Base-by-base conservation (phyloP, 2,329 filamentous ascomycete genomes). In the Daldinia sp. region DNA sequence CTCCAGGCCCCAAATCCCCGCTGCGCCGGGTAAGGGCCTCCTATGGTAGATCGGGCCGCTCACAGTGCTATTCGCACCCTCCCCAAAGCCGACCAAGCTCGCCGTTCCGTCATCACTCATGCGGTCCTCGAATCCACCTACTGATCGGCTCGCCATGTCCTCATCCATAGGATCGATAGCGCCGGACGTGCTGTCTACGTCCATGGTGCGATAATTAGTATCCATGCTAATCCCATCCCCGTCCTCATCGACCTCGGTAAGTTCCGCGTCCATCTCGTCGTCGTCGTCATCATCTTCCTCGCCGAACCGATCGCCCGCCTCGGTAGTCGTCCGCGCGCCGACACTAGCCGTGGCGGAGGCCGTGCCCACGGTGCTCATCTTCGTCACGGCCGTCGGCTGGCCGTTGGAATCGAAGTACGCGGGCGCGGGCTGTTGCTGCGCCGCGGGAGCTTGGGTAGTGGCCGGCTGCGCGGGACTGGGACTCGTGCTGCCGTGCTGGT, bases 41-140 rank as follows among this genome's bases (percentile, higher is more conserved):
- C 84, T 78, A 75, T 85, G 81, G 78, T 91, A 85, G 73, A 91
- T 90, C 35, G 92, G 92, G 0, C 93, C 93, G 62, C 89, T 92
- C 59, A 94, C 89, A 4, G 93, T 93, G 75, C 90, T 93, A 69
- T 90, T 92, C 8, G 94, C 94, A 30, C 94, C 94, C 76, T 97
- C 94, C 50, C 94, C 94, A 70, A 97, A 97, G 0, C 91, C 94
- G 8, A 97, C 94, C 4, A 97, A 83, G 66, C 90, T 94, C 2
- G 90, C 92, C 53, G 88, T 89, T 6, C 89, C 90, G 72, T 96
- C 93, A 71, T 96, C 93, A 71, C 91, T 94, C 84, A 95, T 90
- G 61, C 90, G 91, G 68, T 92, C 91, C 63, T 87, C 84, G 61
- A 80, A 85, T 3, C 80, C 83, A 17, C 80, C 80, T 2, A 82